These are phyloP conservation scores for Chaetomidium leptoderma DNA, from an alignment of 495 filamentous ascomycete genomes.

Conservation along the genomic window DNA sequence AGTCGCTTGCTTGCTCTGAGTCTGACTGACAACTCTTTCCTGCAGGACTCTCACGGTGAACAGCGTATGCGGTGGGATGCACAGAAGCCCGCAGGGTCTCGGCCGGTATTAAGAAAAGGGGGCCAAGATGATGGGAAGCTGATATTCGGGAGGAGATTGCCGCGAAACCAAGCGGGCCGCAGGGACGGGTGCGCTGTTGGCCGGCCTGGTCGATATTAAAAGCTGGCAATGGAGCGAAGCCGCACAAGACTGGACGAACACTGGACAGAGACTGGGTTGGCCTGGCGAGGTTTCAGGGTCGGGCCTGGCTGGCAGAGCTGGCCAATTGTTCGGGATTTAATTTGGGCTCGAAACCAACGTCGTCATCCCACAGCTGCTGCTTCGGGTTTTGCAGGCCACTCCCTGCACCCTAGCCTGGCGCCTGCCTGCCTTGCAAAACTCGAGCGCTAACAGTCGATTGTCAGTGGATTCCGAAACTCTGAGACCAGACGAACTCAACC, in stretches of 20 bases:
- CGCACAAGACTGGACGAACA: not conserved
- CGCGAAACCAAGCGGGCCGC: conserved; percentile 1
- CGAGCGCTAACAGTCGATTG: not conserved
- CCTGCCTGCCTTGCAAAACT: too few relatives aligned
- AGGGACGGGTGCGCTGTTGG: conserved; percentile 12
- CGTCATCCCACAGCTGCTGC: conserved; percentile 42
- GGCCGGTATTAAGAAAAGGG: conserved; percentile 8
- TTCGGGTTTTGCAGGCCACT: conserved; percentile 1
- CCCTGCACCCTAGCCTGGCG: conserved; percentile 13
- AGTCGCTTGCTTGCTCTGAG: not conserved
- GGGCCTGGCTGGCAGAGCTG: conserved; percentile 5
- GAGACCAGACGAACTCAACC: not conserved
- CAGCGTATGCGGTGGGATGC: not conserved
- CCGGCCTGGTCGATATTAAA: conserved; percentile 2
- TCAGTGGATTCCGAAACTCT: not conserved
- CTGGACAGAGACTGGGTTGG: not conserved
- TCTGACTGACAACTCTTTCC: not conserved
- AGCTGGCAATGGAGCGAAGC: not conserved
- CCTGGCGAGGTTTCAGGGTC: conserved; percentile 10
- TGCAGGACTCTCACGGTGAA: not conserved
- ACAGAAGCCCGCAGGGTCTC: conserved; percentile 3
- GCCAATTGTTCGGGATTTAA: conserved; percentile 32
- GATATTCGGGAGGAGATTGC: not conserved
- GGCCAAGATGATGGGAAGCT: not conserved
- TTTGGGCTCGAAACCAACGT: conserved; percentile 41